Evolutionary conservation across 192 early-diverging fungal genomes (phyloP).

Genomic region (Funneliformis geosporum): DNA sequence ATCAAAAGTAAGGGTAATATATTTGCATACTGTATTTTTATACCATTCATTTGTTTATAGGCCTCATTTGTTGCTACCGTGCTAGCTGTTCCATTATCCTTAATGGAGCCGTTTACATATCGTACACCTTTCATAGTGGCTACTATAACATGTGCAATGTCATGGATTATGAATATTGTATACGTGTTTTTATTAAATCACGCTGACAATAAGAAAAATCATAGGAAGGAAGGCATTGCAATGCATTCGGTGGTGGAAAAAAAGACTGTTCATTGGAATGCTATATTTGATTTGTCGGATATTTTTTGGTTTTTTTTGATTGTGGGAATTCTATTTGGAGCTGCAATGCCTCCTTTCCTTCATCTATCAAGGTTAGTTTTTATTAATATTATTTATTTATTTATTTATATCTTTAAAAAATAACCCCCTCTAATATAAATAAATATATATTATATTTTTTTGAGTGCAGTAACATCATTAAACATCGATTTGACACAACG

Average conservation of each 20-base stretch:
- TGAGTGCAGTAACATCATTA: slow-evolving; percentile 64
- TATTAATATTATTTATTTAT: neutral
- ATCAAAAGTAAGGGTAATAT: neutral
- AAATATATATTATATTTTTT: neutral
- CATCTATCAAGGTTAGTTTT: slow-evolving; percentile 49
- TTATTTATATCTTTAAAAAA: neutral
- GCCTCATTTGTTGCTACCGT: slow-evolving; percentile 72
- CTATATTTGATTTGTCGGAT: slow-evolving; percentile 45
- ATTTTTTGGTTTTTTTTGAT: slow-evolving; percentile 46
- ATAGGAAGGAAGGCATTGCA: slow-evolving; percentile 29
- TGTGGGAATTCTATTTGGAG: slow-evolving; percentile 44
- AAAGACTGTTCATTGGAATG: slow-evolving; percentile 39
- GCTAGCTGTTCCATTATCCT: slow-evolving; percentile 63
- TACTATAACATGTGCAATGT: slow-evolving; percentile 62
- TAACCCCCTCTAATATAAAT: neutral
- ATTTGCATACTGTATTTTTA: too few species aligned
- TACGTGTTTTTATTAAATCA: slow-evolving; percentile 58
- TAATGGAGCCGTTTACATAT: slow-evolving; percentile 47
- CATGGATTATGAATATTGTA: slow-evolving; percentile 68
- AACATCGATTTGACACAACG: slow-evolving; percentile 63
- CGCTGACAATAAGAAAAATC: slow-evolving; percentile 38
- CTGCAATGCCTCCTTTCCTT: slow-evolving; percentile 46
- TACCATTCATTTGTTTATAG: slow-evolving; percentile 23
- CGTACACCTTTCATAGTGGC: slow-evolving; percentile 56
- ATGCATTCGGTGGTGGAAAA: slow-evolving; percentile 22